These are phyloP conservation scores for Corniculantispora saksenae DNA, from an alignment of 2,329 filamentous ascomycete species.

Conservation along the genomic window DNA sequence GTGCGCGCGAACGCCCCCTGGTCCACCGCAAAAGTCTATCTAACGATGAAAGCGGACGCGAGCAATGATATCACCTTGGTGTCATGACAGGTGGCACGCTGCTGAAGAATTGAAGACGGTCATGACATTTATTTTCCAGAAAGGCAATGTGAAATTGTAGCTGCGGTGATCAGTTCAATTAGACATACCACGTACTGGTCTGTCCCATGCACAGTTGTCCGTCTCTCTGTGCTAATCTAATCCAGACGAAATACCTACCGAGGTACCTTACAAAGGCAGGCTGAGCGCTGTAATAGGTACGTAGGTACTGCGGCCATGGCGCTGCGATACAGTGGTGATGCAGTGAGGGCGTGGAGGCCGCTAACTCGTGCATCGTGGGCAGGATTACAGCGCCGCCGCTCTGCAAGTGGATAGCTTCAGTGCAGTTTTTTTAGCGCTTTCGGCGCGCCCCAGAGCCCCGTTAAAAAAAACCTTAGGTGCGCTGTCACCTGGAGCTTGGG, in stretches of 20 bases:
- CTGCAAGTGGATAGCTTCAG: neutral
- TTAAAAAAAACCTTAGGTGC: constrained; percentile 1
- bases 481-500: neutral
- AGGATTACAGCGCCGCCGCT: neutral
- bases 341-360: too few species aligned
- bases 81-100: neutral
- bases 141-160: too few species aligned
- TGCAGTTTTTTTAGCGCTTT: constrained; percentile 3
- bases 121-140: too few species aligned
- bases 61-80: constrained; percentile 7
- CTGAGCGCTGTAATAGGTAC: neutral
- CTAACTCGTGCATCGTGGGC: neutral
- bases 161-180: too few species aligned
- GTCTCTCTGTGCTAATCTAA: too few species aligned
- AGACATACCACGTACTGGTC: too few species aligned
- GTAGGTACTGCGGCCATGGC: too few species aligned
- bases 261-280: too few species aligned
- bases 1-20: neutral
- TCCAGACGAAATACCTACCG: neutral
- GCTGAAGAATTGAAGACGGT: too few species aligned
- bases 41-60: neutral
- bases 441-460: neutral
- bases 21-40: neutral
- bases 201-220: too few species aligned
- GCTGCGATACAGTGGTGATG: neutral